These are phyloP conservation scores for Tothia fuscella DNA, from an alignment of 2,329 filamentous ascomycete species.

Conservation along the genomic window DNA sequence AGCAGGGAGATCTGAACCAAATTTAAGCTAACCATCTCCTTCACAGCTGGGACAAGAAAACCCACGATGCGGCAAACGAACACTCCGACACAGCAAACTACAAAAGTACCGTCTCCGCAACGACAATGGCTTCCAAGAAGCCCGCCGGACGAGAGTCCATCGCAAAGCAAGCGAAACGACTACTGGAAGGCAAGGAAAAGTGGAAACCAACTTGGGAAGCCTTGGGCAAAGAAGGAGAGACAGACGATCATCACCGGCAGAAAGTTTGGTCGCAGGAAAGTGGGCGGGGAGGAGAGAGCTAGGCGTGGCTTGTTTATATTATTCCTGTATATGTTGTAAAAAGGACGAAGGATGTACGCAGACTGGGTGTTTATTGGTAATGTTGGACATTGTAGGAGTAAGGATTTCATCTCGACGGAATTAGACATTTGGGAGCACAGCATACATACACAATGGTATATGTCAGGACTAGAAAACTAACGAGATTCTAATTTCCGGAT, in stretches of 20 bases:
- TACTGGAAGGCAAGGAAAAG: conserved; percentile 22
- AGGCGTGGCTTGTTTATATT: too few relatives aligned
- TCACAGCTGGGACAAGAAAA: conserved; percentile 19
- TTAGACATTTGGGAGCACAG: too few relatives aligned
- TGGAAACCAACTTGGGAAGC: conserved; percentile 20
- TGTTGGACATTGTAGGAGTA: too few relatives aligned
- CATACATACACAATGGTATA: too few relatives aligned
- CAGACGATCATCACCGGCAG: not conserved
- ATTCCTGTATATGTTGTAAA: too few relatives aligned
- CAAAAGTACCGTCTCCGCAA: not conserved
- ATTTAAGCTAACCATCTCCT: not conserved
- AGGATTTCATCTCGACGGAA: too few relatives aligned
- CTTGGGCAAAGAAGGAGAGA: conserved; percentile 1
- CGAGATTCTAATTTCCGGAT: too few relatives aligned
- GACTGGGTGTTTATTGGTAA: too few relatives aligned
- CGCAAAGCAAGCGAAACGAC: conserved; percentile 14
- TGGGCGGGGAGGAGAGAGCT: too few relatives aligned
- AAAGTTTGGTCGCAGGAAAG: too few relatives aligned
- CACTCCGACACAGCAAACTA: conserved; percentile 1
- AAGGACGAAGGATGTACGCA: too few relatives aligned
- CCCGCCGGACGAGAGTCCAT: conserved; percentile 14
- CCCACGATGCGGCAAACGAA: conserved; percentile 12
- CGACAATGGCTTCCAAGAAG: conserved; percentile 22
- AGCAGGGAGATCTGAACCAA: not conserved
- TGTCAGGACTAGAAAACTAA: too few relatives aligned